Conservation (phyloP, 208 protist species). For the Trypanosoma melophagium region DNA sequence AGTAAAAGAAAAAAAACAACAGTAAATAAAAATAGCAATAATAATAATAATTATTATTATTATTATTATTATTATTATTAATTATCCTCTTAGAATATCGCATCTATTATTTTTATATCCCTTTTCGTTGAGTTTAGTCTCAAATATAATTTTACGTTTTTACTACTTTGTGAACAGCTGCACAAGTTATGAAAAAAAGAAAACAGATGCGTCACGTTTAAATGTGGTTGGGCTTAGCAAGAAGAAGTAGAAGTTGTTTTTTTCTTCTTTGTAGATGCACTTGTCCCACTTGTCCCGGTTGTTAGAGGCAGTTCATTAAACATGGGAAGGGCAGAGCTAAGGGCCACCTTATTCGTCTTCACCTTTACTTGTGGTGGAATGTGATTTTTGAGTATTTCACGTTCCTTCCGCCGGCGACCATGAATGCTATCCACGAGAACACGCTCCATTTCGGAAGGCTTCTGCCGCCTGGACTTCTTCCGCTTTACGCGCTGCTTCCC, state of each 20-base stretch:
- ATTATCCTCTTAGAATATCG: no score
- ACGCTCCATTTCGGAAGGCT: constrained; percentile 83
- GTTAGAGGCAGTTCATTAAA: constrained; percentile 41
- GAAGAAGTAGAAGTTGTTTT: constrained; percentile 3
- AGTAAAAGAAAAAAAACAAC: neutral
- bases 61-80: no score
- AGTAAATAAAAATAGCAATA: neutral
- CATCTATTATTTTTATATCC: no score
- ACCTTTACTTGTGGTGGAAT: constrained; percentile 67
- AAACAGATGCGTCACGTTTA: neutral
- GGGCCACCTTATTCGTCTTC: constrained; percentile 58
- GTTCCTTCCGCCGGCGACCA: constrained; percentile 76
- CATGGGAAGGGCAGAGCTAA: constrained; percentile 75
- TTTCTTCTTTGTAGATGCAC: constrained; percentile 9
- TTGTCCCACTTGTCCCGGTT: neutral
- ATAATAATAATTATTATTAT: constrained; percentile 1
- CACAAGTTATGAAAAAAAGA: neutral
- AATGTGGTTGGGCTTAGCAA: neutral
- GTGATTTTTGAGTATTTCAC: constrained; percentile 72
- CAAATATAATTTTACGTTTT: no score
- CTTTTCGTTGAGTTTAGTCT: no score
- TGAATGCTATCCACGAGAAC: constrained; percentile 90
- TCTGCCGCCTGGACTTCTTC: constrained; percentile 84
- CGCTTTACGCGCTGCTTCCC: constrained; percentile 89
- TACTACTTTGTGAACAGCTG: neutral